Conservation (phyloP, 495 filamentous ascomycete species). For the Xylaria telfairii region DNA sequence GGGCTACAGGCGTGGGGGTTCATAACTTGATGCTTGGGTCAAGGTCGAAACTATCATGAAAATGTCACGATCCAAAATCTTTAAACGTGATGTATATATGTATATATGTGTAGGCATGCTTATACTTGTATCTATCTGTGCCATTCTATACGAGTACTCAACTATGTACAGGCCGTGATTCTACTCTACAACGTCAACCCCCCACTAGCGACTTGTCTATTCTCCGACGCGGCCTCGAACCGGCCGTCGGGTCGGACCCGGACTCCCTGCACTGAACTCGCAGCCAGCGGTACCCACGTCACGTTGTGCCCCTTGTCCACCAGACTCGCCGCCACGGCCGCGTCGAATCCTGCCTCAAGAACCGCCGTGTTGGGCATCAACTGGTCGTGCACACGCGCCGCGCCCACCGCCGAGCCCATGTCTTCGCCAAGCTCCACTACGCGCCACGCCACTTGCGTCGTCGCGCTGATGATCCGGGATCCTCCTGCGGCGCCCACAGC, state of each 20-base stretch:
- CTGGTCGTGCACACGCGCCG: constrained; percentile 80
- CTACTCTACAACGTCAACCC: constrained; percentile 56
- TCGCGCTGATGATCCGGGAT: constrained; percentile 78
- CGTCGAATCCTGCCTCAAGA: constrained; percentile 75
- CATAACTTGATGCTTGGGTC: no score
- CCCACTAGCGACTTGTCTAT: constrained; percentile 69
- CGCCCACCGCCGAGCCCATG: constrained; percentile 60
- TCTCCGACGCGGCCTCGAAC: constrained; percentile 59
- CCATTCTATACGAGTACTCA: no score
- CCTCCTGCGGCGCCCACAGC: constrained; percentile 78
- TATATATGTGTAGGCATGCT: no score
- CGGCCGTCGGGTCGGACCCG: constrained; percentile 57
- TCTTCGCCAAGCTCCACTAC: constrained; percentile 67
- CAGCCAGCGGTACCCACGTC: constrained; percentile 66
- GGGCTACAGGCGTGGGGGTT: no score
- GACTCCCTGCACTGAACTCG: constrained; percentile 72
- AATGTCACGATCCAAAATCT: no score
- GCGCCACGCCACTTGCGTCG: constrained; percentile 73
- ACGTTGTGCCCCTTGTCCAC: constrained; percentile 69
- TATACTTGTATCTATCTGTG: no score
- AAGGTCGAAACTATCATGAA: no score
- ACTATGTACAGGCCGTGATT: not conserved
- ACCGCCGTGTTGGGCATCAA: constrained; percentile 66
- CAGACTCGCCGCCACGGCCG: constrained; percentile 69
- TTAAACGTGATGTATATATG: no score